Conservation (phyloP, 305 asterid genomes). For the Fraxinus floribunda region DNA sequence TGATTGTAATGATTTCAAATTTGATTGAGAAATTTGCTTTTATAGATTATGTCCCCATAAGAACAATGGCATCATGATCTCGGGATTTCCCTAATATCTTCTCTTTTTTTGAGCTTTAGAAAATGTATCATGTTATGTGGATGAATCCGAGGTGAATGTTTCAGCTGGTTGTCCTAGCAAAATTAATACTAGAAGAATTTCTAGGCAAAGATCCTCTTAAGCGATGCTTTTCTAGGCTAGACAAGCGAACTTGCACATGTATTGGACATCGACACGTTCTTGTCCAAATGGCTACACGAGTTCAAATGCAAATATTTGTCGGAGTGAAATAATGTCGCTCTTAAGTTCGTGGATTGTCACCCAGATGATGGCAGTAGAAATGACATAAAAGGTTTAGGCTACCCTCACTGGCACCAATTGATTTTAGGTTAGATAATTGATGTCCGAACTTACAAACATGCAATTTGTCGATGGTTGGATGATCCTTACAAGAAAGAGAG, state of each 20-base stretch:
- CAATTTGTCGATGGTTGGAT: background rate
- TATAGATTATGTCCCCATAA: conserved; percentile 26
- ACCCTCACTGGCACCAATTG: background rate
- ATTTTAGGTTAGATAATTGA: background rate
- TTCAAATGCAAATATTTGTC: background rate
- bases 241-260: background rate
- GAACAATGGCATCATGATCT: conserved; percentile 23
- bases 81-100: background rate
- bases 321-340: background rate
- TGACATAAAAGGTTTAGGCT: background rate
- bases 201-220: background rate
- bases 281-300: background rate
- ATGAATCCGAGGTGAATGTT: background rate
- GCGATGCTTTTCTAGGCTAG: background rate
- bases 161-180: background rate
- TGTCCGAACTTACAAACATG: background rate
- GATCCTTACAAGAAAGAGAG: background rate
- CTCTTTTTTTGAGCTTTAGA: background rate
- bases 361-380: background rate
- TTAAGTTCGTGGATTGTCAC: background rate
- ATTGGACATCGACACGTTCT: background rate
- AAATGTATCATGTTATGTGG: background rate
- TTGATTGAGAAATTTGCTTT: conserved; percentile 2
- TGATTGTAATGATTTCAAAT: conserved; percentile 19
- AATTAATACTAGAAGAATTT: background rate